phyloP scores from a whole-genome alignment of 192 early-diverging fungal species.

The Backusella psychrophila region DNA sequence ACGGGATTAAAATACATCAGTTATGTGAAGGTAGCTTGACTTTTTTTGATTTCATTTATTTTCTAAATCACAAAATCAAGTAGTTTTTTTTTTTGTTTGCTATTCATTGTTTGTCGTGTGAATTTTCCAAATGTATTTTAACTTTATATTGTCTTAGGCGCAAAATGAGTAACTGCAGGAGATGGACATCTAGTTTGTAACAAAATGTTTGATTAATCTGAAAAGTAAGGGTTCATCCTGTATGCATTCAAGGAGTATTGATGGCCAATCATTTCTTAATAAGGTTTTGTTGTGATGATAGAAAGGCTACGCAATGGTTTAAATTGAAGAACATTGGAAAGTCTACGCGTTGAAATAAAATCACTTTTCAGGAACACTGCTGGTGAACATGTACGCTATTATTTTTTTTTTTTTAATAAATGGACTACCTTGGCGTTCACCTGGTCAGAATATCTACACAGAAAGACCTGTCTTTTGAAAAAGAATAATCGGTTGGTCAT shows the following conservation, averaged over 20 bases:
- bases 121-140: background rate
- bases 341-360: no score
- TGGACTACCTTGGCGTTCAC: background rate
- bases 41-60: background rate
- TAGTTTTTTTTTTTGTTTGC: background rate
- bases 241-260: background rate
- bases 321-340: no score
- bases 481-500: background rate
- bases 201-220: conserved; percentile 3
- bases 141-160: background rate
- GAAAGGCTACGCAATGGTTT: background rate
- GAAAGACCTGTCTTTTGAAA: background rate
- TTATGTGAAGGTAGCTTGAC: no score
- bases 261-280: background rate
- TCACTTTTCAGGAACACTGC: no score
- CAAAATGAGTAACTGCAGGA: background rate
- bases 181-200: background rate
- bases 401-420: background rate
- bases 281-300: conserved; percentile 2
- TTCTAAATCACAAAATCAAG: background rate
- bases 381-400: no score
- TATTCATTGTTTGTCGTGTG: background rate
- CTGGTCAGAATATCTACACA: background rate
- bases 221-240: background rate
- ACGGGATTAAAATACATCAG: background rate